Percentiles rank a stretch among this genome's conserved stretches.
These are phyloP conservation scores for Candida smagusa DNA, from an alignment of 1,139 yeast genomes.

Conservation along the genomic window DNA sequence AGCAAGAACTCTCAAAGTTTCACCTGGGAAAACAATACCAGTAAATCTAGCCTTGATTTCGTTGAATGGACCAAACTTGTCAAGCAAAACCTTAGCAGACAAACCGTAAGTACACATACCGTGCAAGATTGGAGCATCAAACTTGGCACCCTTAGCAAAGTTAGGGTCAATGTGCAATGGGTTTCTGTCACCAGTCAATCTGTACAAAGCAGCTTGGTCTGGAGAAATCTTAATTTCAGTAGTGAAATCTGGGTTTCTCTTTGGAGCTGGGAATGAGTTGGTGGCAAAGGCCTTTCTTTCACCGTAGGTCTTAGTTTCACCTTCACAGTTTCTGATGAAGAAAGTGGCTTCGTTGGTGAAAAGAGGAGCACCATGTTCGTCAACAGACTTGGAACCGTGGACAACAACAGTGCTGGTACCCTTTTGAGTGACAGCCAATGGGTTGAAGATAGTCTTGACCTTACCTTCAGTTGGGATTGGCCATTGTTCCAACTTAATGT, in stretches of 20 bases:
- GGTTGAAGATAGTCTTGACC: slow-evolving; percentile 58
- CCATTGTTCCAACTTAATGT: slow-evolving; percentile 71
- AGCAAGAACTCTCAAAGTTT: slow-evolving; percentile 73
- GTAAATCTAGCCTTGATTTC: slow-evolving; percentile 91
- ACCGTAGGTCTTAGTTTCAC: slow-evolving; percentile 50
- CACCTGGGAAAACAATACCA: slow-evolving; percentile 96
- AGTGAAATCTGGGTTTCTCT: slow-evolving; percentile 64
- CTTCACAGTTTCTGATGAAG: slow-evolving; percentile 81
- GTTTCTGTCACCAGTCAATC: slow-evolving; percentile 91
- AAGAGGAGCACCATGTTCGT: slow-evolving; percentile 63
- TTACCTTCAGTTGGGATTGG: slow-evolving; percentile 76
- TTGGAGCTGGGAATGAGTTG: slow-evolving; percentile 64
- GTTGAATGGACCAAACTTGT: slow-evolving; percentile 75
- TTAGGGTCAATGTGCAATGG: slow-evolving; percentile 93
- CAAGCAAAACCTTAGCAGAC: slow-evolving; percentile 70
- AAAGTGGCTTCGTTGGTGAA: slow-evolving; percentile 84
- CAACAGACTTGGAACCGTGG: slow-evolving; percentile 70
- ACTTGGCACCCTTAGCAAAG: slow-evolving; percentile 86
- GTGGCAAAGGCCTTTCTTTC: slow-evolving; percentile 59
- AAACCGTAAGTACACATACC: slow-evolving; percentile 90
- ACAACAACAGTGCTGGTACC: slow-evolving; percentile 84
- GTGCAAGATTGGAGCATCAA: slow-evolving; percentile 84
- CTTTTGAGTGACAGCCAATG: slow-evolving; percentile 79
- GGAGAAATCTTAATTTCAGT: slow-evolving; percentile 56
- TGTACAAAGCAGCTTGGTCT: slow-evolving; percentile 86